Percentiles rank a stretch among this genome's conserved stretches.
Conservation (phyloP, 768 basidiomycete species). For the Auricularia heimuer region DNA sequence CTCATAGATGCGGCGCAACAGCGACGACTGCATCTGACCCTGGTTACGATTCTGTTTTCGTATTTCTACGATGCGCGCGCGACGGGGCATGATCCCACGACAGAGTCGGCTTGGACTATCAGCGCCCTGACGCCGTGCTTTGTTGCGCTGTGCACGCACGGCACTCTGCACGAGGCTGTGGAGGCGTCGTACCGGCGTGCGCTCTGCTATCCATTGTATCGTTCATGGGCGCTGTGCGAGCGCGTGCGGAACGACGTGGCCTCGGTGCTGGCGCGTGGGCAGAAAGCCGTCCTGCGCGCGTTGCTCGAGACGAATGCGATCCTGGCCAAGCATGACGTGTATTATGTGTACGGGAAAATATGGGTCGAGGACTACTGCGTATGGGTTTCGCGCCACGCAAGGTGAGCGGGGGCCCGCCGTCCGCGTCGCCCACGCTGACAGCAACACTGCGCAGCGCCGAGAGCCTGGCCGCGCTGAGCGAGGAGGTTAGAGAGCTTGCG, state of each 20-base stretch:
- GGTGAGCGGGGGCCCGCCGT: constrained; percentile 30
- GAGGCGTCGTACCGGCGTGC: constrained; percentile 62
- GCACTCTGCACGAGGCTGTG: constrained; percentile 43
- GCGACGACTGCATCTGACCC: constrained; percentile 54
- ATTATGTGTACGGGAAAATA: constrained; percentile 80
- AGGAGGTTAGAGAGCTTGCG: constrained; percentile 27
- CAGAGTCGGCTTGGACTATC: constrained; percentile 86
- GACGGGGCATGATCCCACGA: constrained; percentile 68
- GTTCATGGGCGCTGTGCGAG: constrained; percentile 67
- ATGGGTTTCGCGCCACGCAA: constrained; percentile 66
- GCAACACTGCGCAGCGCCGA: constrained; percentile 40
- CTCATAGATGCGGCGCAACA: constrained; percentile 46
- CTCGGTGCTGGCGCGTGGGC: constrained; percentile 45
- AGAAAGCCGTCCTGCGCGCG: constrained; percentile 50
- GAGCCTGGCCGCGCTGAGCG: constrained; percentile 36
- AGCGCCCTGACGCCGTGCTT: constrained; percentile 63
- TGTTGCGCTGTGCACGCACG: constrained; percentile 56
- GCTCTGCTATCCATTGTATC: constrained; percentile 68
- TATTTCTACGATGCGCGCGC: constrained; percentile 74
- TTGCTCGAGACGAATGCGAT: constrained; percentile 64
- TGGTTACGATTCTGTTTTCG: constrained; percentile 66
- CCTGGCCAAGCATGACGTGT: constrained; percentile 74
- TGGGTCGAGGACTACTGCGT: constrained; percentile 81
- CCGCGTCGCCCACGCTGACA: not conserved
- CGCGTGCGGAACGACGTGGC: constrained; percentile 58